Conservation (phyloP, 768 basidiomycete species). For the Tulasnella sp. region DNA sequence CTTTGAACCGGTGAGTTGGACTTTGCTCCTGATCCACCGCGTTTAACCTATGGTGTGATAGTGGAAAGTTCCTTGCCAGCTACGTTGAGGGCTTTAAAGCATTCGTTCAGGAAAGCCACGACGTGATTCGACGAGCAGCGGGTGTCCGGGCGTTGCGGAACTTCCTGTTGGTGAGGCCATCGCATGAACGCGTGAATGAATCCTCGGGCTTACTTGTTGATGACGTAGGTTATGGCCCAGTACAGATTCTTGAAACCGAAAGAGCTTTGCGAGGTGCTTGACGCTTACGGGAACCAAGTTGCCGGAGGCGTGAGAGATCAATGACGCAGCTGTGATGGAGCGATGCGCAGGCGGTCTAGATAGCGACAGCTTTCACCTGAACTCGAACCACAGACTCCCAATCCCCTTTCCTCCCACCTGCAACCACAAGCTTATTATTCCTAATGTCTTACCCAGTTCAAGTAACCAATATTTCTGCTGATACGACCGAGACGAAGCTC, state of each 20-base stretch:
- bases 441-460: constrained; percentile 43
- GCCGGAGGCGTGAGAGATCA: not conserved
- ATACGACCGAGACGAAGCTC: constrained; percentile 68
- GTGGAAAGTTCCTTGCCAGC: constrained; percentile 59
- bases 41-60: constrained; percentile 40
- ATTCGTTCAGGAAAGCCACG: constrained; percentile 67
- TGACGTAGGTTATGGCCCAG: constrained; percentile 6
- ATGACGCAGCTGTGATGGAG: constrained; percentile 24
- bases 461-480: constrained; percentile 72
- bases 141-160: constrained; percentile 66
- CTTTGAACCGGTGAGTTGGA: constrained; percentile 57
- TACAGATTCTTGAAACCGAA: constrained; percentile 11
- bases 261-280: not conserved
- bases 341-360: constrained; percentile 25
- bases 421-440: not conserved
- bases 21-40: not conserved
- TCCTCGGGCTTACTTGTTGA: not conserved
- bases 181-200: not conserved
- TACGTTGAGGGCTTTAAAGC: constrained; percentile 56
- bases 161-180: constrained; percentile 58
- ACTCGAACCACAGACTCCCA: not conserved
- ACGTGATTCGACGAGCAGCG: constrained; percentile 68
- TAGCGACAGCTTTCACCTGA: constrained; percentile 16
- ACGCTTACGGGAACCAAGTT: constrained; percentile 1
- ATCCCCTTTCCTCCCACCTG: not conserved